Conservation (phyloP, 2,329 filamentous ascomycete genomes). For the Diatrype stigma region DNA sequence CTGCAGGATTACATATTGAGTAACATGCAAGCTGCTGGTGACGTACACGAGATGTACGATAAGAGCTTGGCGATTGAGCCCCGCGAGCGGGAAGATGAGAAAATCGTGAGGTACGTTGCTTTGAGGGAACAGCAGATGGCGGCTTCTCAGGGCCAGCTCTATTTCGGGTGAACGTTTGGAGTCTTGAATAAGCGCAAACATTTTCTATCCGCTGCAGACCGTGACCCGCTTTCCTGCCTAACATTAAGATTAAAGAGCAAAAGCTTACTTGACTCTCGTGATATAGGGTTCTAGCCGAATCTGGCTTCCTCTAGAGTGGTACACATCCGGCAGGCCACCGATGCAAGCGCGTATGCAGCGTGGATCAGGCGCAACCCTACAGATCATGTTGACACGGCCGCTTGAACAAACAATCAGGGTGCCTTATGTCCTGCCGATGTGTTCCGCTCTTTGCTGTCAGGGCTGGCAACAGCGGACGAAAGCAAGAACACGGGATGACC, state of each 20-base stretch:
- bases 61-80: conserved; percentile 92
- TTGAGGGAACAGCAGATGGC: conserved; percentile 22
- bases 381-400: background rate
- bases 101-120: conserved; percentile 86
- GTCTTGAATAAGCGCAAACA: background rate
- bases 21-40: conserved; percentile 92
- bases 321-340: conserved; percentile 2
- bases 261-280: conserved; percentile 20
- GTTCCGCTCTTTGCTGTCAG: background rate
- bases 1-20: conserved; percentile 94
- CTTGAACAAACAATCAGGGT: background rate
- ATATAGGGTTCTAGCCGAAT: conserved; percentile 55
- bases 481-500: background rate
- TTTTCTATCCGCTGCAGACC: conserved; percentile 6
- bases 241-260: conserved; percentile 1
- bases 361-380: conserved; percentile 1
- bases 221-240: conserved; percentile 6
- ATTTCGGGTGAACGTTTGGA: conserved; percentile 13
- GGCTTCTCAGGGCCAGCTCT: conserved; percentile 16
- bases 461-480: background rate
- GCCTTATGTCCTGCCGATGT: background rate
- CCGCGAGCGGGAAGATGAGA: conserved; percentile 94
- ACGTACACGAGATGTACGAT: conserved; percentile 99
- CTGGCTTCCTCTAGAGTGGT: conserved; percentile 50
- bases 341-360: conserved; percentile 4